These are phyloP conservation scores for Populus ilicifolia DNA, from an alignment of 345 rosid genomes.

Conservation along the genomic window DNA sequence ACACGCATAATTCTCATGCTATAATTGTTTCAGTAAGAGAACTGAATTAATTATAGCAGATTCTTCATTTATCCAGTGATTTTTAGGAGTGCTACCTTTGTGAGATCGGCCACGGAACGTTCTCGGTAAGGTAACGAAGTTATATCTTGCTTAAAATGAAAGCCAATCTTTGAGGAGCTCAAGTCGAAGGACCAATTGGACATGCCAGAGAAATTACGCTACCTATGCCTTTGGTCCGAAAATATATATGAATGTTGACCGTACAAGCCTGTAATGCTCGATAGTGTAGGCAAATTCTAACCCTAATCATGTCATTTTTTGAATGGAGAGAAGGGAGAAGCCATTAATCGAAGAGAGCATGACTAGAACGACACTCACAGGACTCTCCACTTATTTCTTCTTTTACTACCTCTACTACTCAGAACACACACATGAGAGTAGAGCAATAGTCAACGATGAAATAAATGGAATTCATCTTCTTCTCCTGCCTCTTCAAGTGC, in stretches of 20 bases:
- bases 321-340: slow-evolving; percentile 7
- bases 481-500: slow-evolving; percentile 19
- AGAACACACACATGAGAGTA: neutral
- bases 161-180: no score
- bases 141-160: no score
- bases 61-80: neutral
- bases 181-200: no score
- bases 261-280: neutral
- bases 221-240: neutral
- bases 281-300: neutral
- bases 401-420: slow-evolving; percentile 31
- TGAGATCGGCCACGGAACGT: no score
- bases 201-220: no score
- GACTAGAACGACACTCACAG: slow-evolving; percentile 20
- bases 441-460: slow-evolving; percentile 26
- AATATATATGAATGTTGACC: neutral
- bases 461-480: slow-evolving; percentile 19
- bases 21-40: neutral
- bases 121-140: no score
- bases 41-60: neutral
- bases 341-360: neutral
- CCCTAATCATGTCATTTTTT: slow-evolving; percentile 20
- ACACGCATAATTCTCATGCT: neutral
- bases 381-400: slow-evolving; percentile 27
- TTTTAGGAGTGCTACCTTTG: neutral